Evolutionary conservation across 2,329 filamentous ascomycete genomes (phyloP).

Genomic region (Penicillium sp.): DNA sequence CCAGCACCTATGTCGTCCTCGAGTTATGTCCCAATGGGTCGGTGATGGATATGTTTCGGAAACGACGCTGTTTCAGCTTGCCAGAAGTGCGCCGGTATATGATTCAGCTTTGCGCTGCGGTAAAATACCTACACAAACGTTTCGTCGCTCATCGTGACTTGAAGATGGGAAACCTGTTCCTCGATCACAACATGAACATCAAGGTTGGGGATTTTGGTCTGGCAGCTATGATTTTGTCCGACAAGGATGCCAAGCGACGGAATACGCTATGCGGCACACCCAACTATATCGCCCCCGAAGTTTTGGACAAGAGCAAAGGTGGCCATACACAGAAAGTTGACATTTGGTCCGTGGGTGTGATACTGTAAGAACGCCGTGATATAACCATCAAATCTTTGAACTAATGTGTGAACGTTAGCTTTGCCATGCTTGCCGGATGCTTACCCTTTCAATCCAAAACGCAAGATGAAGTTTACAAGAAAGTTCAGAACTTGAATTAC

Average conservation of each 20-base stretch:
- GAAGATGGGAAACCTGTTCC: slow-evolving; percentile 97
- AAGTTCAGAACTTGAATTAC: slow-evolving; percentile 49
- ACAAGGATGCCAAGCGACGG: slow-evolving; percentile 79
- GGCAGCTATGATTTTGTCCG: slow-evolving; percentile 84
- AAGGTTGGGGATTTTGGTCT: slow-evolving; percentile 98
- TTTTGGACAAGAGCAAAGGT: slow-evolving; percentile 87
- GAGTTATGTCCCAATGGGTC: slow-evolving; percentile 95
- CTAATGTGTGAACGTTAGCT: slow-evolving; percentile 52
- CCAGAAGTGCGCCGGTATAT: slow-evolving; percentile 92
- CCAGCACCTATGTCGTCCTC: slow-evolving; percentile 87
- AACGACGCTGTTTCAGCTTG: slow-evolving; percentile 83
- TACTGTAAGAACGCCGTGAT: slow-evolving; percentile 63
- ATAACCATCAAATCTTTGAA: slow-evolving; percentile 9
- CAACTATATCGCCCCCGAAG: slow-evolving; percentile 97
- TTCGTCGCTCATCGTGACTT: slow-evolving; percentile 95
- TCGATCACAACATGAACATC: slow-evolving; percentile 92
- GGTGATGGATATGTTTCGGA: slow-evolving; percentile 96
- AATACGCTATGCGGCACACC: slow-evolving; percentile 96
- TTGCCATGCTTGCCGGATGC: slow-evolving; percentile 93
- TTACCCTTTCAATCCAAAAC: slow-evolving; percentile 86
- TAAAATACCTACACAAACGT: slow-evolving; percentile 95
- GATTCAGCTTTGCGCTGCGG: slow-evolving; percentile 90
- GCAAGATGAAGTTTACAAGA: slow-evolving; percentile 52
- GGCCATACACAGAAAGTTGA: slow-evolving; percentile 98
- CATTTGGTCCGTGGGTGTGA: slow-evolving; percentile 96